phyloP scores from a whole-genome alignment of 192 early-diverging fungal genomes.

The Coemansia sp. region DNA sequence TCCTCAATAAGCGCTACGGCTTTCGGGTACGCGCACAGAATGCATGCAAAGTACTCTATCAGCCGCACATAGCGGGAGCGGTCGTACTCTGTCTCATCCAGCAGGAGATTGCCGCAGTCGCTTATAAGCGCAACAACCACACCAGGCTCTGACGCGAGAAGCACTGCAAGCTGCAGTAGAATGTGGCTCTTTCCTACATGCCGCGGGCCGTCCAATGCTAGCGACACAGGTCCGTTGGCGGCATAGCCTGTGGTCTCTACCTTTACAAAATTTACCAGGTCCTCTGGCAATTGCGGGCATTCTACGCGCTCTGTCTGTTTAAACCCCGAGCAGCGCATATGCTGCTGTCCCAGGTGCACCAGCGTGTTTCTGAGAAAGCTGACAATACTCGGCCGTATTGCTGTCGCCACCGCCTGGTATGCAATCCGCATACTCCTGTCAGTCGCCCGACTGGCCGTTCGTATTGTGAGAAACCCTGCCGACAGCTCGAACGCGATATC shows the following conservation, averaged over 20 bases:
- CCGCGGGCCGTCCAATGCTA: conserved; percentile 21
- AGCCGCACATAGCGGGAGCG: conserved; percentile 15
- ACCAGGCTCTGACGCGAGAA: conserved; percentile 17
- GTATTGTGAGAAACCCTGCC: not conserved
- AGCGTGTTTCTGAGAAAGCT: conserved; percentile 9
- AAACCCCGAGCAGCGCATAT: not conserved
- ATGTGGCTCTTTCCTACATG: conserved; percentile 39
- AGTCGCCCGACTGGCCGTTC: not conserved
- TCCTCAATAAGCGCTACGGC: conserved; percentile 3
- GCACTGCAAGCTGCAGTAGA: conserved; percentile 24
- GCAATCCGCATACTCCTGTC: not conserved
- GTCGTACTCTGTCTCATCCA: conserved; percentile 1
- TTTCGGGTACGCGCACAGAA: conserved; percentile 8
- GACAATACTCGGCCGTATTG: conserved; percentile 16
- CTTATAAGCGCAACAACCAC: conserved; percentile 23
- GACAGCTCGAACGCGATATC: conserved; percentile 7
- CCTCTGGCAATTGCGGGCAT: not conserved
- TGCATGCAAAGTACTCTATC: conserved; percentile 24
- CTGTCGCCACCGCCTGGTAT: conserved; percentile 10
- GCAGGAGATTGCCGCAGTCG: conserved; percentile 13
- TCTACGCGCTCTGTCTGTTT: not conserved
- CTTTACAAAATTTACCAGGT: not conserved
- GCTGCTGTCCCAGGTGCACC: conserved; percentile 15
- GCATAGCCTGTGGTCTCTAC: not conserved
- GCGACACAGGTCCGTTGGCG: not conserved